Percentiles rank a stretch among this genome's conserved stretches.
Evolutionary conservation across 116 monocot genomes (phyloP).

Genomic region (Trichopus zeylanicus): DNA sequence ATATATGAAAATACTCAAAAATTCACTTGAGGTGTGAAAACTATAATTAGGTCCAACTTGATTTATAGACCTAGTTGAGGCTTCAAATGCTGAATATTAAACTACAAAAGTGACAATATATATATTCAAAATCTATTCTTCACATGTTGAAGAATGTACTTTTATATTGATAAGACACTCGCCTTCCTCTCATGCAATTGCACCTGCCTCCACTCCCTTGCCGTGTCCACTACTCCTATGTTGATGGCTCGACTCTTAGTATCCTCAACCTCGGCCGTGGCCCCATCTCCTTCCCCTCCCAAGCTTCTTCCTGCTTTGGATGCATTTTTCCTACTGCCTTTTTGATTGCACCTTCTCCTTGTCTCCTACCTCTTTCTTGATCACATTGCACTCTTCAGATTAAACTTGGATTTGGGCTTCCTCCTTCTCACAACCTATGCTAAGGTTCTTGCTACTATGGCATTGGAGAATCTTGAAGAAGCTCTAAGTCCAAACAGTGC

Average conservation of each 20-base stretch:
- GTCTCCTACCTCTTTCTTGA: slow-evolving; percentile 29
- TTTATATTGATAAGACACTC: too few species aligned
- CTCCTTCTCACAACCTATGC: slow-evolving; percentile 29
- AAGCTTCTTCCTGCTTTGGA: slow-evolving; percentile 10
- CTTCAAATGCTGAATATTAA: too few species aligned
- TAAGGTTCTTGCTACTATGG: slow-evolving; percentile 24
- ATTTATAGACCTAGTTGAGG: too few species aligned
- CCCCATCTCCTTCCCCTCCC: slow-evolving; percentile 47
- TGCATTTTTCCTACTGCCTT: slow-evolving; percentile 48
- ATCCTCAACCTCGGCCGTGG: slow-evolving; percentile 35
- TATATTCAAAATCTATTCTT: too few species aligned
- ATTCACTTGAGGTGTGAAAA: too few species aligned
- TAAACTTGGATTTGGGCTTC: slow-evolving; percentile 11
- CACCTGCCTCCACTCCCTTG: slow-evolving; percentile 27
- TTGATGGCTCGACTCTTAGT: slow-evolving; percentile 21
- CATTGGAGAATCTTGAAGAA: slow-evolving; percentile 4
- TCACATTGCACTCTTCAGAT: not conserved
- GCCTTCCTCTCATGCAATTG: not conserved
- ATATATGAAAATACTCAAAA: too few species aligned
- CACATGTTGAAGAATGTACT: too few species aligned
- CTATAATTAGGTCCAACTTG: too few species aligned
- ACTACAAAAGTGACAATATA: too few species aligned
- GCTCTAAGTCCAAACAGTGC: not conserved
- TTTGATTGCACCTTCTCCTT: slow-evolving; percentile 36
- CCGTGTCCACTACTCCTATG: slow-evolving; percentile 42